Conservation (phyloP, 164 flowering plant genomes). For the Berberis thunbergii region DNA sequence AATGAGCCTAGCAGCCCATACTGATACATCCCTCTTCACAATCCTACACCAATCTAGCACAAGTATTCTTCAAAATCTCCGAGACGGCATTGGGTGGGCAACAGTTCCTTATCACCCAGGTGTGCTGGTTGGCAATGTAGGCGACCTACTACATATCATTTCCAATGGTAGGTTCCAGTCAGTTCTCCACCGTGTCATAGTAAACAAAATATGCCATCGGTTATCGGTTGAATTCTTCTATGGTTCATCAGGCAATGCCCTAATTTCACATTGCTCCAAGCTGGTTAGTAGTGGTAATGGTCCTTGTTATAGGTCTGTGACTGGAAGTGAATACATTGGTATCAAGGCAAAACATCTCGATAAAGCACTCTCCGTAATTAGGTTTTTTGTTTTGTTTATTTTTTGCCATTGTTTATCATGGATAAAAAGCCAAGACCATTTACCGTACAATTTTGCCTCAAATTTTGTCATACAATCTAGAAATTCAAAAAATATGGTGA, state of each 20-base stretch:
- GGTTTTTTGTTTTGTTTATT: background rate
- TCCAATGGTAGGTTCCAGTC: constrained; percentile 57
- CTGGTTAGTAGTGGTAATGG: constrained; percentile 35
- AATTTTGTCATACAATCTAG: no score
- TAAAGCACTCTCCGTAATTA: constrained; percentile 53
- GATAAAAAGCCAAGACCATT: no score
- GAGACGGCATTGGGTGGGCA: constrained; percentile 57
- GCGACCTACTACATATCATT: constrained; percentile 81
- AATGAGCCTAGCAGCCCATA: constrained; percentile 92
- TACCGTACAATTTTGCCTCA: no score
- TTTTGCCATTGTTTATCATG: no score
- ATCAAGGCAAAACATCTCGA: constrained; percentile 69
- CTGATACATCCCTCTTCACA: constrained; percentile 82
- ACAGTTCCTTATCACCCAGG: constrained; percentile 59
- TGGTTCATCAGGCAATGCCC: constrained; percentile 36
- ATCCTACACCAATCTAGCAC: constrained; percentile 70
- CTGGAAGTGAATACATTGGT: constrained; percentile 70
- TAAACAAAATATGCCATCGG: constrained; percentile 34
- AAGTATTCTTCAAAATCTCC: constrained; percentile 62
- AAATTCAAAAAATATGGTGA: no score
- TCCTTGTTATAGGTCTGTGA: constrained; percentile 52
- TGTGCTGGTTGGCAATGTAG: constrained; percentile 66
- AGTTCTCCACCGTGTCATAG: constrained; percentile 56
- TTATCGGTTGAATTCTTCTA: constrained; percentile 51
- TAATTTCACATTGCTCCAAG: constrained; percentile 41